Evolutionary conservation across 2,329 filamentous ascomycete species (phyloP), one percentile per base, ranked within the genome.

Genomic region (Bipolaris sorokiniana): DNA sequence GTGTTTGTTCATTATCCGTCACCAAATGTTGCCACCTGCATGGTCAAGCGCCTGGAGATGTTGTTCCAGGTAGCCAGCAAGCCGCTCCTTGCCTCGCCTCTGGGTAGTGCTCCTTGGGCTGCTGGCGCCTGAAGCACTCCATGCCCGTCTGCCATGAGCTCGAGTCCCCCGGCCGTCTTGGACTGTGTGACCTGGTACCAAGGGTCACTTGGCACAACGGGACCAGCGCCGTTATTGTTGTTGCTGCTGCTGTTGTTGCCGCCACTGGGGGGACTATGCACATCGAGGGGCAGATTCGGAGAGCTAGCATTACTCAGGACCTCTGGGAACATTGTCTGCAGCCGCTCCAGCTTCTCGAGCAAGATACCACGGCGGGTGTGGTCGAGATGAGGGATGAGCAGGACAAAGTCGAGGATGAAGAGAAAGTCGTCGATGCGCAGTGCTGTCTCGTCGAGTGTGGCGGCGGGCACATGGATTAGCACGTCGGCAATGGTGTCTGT

Each of bases 401-500:
- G 78, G 4, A 85, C 67, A 49, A 84, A 83, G 33, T 77, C 76
- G 34, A 83, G 80, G 51, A 85, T 72, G 48, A 82, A 84, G 7
- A 83, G 66, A 57, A 85, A 83, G 60, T 86, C 84, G 51, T 84
- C 80, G 44, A 85, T 80, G 15, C 82, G 76, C 3, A 79, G 75
- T 5, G 76, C 74, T 2, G 79, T 80, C 28, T 83, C 82, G 37
- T 81, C 77, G 3, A 80, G 69, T 0, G 79, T 78, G 0, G 77
- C 78, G 6, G 79, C 76, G 0, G 82, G 81, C 13, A 85, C 73
- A 42, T 83, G 81, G 20, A 86, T 77, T 1, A 83, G 72, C 13
- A 87, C 84, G 61, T 86, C 84, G 7, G 84, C 83, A 44, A 86
- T 83, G 1, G 83, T 86, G 66, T 83, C 84, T 0, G 83, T 83